These are phyloP conservation scores for Mycena crocata DNA, from an alignment of 768 basidiomycete species.

Conservation along the genomic window DNA sequence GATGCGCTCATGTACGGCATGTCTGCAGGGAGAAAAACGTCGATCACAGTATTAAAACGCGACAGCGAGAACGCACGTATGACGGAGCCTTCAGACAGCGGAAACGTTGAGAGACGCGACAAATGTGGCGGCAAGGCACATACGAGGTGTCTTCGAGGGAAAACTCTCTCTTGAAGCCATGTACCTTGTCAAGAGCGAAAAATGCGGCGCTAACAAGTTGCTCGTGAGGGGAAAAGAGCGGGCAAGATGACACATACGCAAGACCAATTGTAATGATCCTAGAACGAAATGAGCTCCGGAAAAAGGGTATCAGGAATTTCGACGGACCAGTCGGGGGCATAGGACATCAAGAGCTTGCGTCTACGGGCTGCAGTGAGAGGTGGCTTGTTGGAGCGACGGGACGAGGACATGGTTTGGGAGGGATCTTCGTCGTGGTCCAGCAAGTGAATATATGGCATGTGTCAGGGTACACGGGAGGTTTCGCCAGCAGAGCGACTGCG, in stretches of 20 bases:
- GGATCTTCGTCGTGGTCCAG: not conserved
- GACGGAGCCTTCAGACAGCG: conserved; percentile 48
- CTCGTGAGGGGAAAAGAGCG: not conserved
- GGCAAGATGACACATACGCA: conserved; percentile 59
- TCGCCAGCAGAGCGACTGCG: no score
- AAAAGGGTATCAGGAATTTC: not conserved
- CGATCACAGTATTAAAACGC: not conserved
- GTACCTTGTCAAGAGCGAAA: conserved; percentile 70
- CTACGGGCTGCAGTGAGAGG: conserved; percentile 42
- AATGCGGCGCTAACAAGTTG: conserved; percentile 62
- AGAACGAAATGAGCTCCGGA: not conserved
- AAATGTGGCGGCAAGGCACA: conserved; percentile 40
- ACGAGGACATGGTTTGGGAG: conserved; percentile 9
- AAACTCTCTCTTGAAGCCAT: conserved; percentile 83
- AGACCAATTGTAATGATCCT: conserved; percentile 78
- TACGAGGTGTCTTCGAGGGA: conserved; percentile 83
- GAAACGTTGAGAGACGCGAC: conserved; percentile 40
- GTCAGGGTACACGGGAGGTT: no score
- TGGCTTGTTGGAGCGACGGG: not conserved
- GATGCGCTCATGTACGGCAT: conserved; percentile 80
- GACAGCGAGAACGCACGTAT: conserved; percentile 2
- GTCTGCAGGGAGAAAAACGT: conserved; percentile 56
- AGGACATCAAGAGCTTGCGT: conserved; percentile 65
- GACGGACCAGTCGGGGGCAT: conserved; percentile 81
- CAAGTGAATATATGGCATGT: conserved; percentile 7